A percentile compares a stretch with the other conserved stretches of the same genome.
Evolutionary conservation across 352 stramenopile species (phyloP).

Genomic region (Globisporangium alternatum): DNA sequence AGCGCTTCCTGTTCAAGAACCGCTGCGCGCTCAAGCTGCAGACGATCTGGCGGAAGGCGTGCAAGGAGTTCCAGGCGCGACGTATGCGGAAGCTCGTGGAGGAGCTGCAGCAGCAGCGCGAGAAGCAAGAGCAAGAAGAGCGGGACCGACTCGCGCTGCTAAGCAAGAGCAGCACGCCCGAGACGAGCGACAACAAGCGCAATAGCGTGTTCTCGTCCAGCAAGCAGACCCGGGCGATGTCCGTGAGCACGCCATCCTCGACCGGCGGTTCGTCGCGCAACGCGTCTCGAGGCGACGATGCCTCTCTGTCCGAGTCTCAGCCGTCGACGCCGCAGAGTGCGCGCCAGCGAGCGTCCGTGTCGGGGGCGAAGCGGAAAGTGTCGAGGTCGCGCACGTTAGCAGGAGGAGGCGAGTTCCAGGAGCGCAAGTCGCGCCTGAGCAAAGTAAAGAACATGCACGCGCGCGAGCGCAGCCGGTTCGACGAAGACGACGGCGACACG

Average conservation of each 20-base stretch:
- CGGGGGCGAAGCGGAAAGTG: slow-evolving; percentile 18
- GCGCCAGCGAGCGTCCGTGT: slow-evolving; percentile 14
- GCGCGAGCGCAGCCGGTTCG: slow-evolving; percentile 15
- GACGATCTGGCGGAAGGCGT: slow-evolving; percentile 49
- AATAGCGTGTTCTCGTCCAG: slow-evolving; percentile 15
- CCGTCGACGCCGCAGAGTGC: not conserved
- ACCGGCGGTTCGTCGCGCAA: not conserved
- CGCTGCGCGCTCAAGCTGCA: slow-evolving; percentile 64
- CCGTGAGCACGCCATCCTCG: slow-evolving; percentile 7
- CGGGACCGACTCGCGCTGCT: slow-evolving; percentile 13
- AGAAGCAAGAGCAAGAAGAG: slow-evolving; percentile 35
- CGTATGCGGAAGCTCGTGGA: slow-evolving; percentile 44
- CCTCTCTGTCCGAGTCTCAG: not conserved
- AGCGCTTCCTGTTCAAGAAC: slow-evolving; percentile 42
- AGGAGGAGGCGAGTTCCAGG: not conserved
- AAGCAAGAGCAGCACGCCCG: slow-evolving; percentile 3
- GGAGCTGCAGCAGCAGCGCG: slow-evolving; percentile 37
- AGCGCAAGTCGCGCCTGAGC: slow-evolving; percentile 18
- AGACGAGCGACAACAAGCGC: slow-evolving; percentile 16
- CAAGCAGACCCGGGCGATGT: slow-evolving; percentile 10
- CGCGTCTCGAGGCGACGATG: slow-evolving; percentile 1
- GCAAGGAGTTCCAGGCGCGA: slow-evolving; percentile 35
- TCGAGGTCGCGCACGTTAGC: slow-evolving; percentile 9
- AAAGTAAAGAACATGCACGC: slow-evolving; percentile 4
- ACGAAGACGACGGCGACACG: slow-evolving; percentile 58